Evolutionary conservation across 257 asterid genomes (phyloP).

Genomic region (Lavandula angustifolia): DNA sequence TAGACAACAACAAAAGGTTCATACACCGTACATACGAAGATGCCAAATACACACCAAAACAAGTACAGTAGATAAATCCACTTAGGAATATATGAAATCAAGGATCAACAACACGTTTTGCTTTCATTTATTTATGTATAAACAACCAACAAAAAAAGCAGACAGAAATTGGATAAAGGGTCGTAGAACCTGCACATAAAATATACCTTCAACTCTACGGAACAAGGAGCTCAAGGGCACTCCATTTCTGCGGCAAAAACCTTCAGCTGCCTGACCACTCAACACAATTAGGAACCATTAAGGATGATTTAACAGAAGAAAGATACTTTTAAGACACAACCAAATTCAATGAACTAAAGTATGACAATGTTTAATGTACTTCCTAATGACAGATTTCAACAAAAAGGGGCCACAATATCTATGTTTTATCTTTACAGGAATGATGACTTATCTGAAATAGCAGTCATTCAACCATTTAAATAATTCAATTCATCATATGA

Average conservation of each 20-base stretch:
- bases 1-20: constrained; percentile 7
- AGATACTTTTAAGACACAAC: constrained; percentile 21
- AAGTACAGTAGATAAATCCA: not conserved
- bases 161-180: not conserved
- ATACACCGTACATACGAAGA: constrained; percentile 4
- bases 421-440: not conserved
- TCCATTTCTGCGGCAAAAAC: constrained; percentile 84
- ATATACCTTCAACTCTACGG: constrained; percentile 74
- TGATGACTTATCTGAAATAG: not conserved
- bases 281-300: constrained; percentile 29
- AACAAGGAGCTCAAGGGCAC: constrained; percentile 77
- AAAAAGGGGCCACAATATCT: not conserved
- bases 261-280: constrained; percentile 88
- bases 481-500: not conserved
- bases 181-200: constrained; percentile 6
- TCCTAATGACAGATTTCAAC: not conserved
- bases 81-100: constrained; percentile 19
- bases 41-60: constrained; percentile 1
- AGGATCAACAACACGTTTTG: constrained; percentile 1
- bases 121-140: not conserved
- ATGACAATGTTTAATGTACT: not conserved
- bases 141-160: not conserved
- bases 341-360: constrained; percentile 1
- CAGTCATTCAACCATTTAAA: constrained; percentile 3
- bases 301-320: constrained; percentile 15